A percentile compares a stretch with the other conserved stretches of the same genome.
Evolutionary conservation across 495 filamentous ascomycete genomes (phyloP).

Genomic region (Neurospora discreta): DNA sequence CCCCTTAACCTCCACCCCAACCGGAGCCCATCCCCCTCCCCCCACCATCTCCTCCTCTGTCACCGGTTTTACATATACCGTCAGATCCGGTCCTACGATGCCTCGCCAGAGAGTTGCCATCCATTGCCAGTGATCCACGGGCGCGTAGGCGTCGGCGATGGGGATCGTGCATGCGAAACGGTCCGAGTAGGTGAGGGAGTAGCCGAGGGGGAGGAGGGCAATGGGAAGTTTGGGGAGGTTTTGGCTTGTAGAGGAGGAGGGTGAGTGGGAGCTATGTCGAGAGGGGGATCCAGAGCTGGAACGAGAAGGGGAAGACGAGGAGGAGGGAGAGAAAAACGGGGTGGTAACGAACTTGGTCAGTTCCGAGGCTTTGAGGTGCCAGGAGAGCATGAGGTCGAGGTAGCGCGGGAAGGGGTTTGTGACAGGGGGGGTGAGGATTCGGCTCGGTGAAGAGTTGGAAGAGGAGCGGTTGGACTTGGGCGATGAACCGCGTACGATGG

Average conservation of each 20-base stretch:
- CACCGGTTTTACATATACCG: conserved; percentile 49
- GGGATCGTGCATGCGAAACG: conserved; percentile 58
- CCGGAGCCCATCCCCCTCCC: not conserved
- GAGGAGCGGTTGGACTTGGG: not conserved
- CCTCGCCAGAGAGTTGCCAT: conserved; percentile 90
- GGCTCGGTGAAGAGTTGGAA: not conserved
- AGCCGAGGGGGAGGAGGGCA: conserved; percentile 58
- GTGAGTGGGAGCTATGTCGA: too few relatives aligned
- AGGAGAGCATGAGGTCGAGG: conserved; percentile 54
- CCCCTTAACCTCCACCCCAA: conserved; percentile 43
- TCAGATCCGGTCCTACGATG: conserved; percentile 76
- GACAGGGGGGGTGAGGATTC: not conserved
- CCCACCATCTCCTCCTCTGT: conserved; percentile 11
- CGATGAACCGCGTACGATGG: not conserved
- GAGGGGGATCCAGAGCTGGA: not conserved
- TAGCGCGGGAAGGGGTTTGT: conserved; percentile 48
- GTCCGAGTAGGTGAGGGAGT: conserved; percentile 67
- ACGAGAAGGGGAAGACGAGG: not conserved
- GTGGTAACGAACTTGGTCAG: conserved; percentile 52
- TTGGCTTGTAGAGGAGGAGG: not conserved
- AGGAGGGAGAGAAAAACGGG: not conserved
- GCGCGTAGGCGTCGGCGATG: conserved; percentile 65
- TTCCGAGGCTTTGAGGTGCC: conserved; percentile 60
- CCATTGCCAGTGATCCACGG: conserved; percentile 96
- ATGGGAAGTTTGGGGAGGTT: conserved; percentile 37